phyloP scores from a whole-genome alignment of 169 alveolate genomes.

The Eimeria falciformis region DNA sequence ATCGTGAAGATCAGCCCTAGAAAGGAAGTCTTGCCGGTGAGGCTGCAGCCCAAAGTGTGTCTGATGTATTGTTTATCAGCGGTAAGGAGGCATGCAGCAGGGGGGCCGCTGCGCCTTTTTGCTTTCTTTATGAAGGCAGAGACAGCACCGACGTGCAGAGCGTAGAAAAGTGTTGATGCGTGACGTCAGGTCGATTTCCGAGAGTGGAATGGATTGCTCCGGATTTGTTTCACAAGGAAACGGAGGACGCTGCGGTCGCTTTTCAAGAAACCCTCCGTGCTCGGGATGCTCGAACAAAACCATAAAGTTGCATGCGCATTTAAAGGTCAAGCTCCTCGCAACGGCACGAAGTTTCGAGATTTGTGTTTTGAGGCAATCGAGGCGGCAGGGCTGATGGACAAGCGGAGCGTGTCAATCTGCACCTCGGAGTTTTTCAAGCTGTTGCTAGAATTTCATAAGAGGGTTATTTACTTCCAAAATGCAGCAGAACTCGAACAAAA shows the following conservation, averaged over 20 bases:
- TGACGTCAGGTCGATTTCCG: slow-evolving; percentile 89
- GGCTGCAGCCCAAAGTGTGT: not conserved
- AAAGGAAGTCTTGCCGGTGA: slow-evolving; percentile 22
- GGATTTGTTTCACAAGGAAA: slow-evolving; percentile 98
- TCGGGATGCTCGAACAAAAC: slow-evolving; percentile 95
- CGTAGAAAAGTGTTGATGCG: too few species aligned
- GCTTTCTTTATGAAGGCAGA: too few species aligned
- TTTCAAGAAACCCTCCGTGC: slow-evolving; percentile 95
- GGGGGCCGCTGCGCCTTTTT: not conserved
- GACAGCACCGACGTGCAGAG: too few species aligned
- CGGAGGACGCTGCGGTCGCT: slow-evolving; percentile 97
- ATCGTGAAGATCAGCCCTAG: slow-evolving; percentile 98
- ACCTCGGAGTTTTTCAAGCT: slow-evolving; percentile 91
- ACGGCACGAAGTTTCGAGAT: slow-evolving; percentile 77
- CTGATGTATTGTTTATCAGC: too few species aligned
- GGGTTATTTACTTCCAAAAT: slow-evolving; percentile 90
- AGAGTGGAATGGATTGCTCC: slow-evolving; percentile 99
- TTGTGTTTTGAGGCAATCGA: slow-evolving; percentile 82
- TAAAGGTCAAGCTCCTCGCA: slow-evolving; percentile 82
- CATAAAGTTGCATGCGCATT: slow-evolving; percentile 92
- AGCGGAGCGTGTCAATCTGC: slow-evolving; percentile 91
- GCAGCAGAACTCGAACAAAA: not conserved
- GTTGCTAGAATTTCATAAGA: slow-evolving; percentile 90
- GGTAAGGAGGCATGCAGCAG: too few species aligned
- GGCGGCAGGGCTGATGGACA: slow-evolving; percentile 84